Conservation (phyloP, 352 stramenopile species). For the Globisporangium recalcitrans region DNA sequence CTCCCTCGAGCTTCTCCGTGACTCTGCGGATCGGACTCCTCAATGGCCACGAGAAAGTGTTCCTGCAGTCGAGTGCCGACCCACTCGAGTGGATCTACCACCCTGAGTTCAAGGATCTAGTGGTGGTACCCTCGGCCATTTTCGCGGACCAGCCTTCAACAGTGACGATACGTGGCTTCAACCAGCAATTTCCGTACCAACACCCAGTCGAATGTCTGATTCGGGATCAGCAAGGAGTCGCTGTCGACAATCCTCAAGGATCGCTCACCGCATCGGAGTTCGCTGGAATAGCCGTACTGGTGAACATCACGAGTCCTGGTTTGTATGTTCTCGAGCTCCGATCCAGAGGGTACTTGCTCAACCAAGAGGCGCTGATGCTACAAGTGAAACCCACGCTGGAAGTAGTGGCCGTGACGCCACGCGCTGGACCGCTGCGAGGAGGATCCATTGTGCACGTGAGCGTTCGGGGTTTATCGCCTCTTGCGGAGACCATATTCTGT, state of each 20-base stretch:
- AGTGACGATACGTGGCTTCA: neutral
- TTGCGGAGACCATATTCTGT: slow-evolving; percentile 20
- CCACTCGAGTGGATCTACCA: slow-evolving; percentile 11
- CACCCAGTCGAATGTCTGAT: neutral
- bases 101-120: neutral
- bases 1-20: neutral
- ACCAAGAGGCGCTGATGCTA: neutral
- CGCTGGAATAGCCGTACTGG: neutral
- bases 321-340: slow-evolving; percentile 3
- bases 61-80: neutral
- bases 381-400: slow-evolving; percentile 2
- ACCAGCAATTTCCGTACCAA: neutral
- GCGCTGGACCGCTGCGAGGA: slow-evolving; percentile 23
- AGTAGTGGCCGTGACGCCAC: neutral
- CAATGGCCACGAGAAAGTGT: neutral
- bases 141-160: neutral
- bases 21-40: neutral
- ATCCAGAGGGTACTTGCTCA: slow-evolving; percentile 5
- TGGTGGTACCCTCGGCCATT: neutral
- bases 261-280: neutral
- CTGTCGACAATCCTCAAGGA: neutral
- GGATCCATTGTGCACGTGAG: slow-evolving; percentile 23
- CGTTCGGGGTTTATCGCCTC: slow-evolving; percentile 6
- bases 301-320: slow-evolving; percentile 1
- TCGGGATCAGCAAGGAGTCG: neutral